phyloP scores from a whole-genome alignment of 176 grass and related monocot genomes.

The Guadua angustifolia region DNA sequence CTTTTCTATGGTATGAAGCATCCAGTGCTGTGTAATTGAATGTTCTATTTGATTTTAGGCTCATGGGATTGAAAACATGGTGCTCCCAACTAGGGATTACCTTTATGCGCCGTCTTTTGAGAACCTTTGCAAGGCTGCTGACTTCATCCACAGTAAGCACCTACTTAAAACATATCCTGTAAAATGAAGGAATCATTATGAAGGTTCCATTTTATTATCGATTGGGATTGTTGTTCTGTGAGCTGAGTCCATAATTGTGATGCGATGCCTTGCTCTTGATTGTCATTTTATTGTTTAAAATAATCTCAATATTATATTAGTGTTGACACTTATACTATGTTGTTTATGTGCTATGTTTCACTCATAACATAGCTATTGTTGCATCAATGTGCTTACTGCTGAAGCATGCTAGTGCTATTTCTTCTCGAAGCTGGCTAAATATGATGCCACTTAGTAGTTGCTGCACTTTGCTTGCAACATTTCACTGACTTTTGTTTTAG shows the following conservation, averaged over 20 bases:
- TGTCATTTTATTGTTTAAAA: background rate
- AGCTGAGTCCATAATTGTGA: background rate
- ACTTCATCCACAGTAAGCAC: conserved; percentile 90
- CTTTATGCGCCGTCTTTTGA: conserved; percentile 89
- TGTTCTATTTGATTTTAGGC: conserved; percentile 51
- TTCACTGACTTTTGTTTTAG: background rate
- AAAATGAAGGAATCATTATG: background rate
- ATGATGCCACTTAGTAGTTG: background rate
- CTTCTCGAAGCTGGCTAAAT: background rate
- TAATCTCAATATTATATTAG: background rate
- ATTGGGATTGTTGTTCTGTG: background rate
- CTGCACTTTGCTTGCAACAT: background rate
- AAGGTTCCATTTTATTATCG: background rate
- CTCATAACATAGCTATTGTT: background rate
- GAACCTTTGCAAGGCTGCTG: conserved; percentile 75
- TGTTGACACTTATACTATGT: background rate
- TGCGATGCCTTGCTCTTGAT: background rate
- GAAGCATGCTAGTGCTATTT: no score
- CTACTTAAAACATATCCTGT: conserved; percentile 6
- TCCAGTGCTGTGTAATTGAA: background rate
- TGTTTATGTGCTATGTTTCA: background rate
- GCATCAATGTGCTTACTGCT: no score
- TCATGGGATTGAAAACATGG: conserved; percentile 84
- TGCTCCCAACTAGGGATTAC: conserved; percentile 95
- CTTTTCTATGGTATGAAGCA: background rate